phyloP scores from a whole-genome alignment of 2,329 filamentous ascomycete genomes.

The Aspergillus felis region DNA sequence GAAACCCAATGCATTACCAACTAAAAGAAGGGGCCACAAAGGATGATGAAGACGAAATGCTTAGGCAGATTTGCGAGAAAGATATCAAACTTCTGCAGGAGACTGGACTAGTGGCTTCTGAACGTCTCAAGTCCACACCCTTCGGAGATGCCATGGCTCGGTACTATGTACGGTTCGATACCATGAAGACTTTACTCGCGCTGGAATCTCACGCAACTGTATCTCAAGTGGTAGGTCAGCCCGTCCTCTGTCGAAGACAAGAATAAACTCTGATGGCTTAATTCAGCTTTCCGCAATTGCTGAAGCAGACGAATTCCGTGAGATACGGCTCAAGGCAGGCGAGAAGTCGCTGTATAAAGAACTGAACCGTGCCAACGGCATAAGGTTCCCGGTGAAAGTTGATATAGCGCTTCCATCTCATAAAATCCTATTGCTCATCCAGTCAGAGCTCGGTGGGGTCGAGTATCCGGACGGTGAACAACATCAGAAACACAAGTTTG shows the following conservation, averaged over 20 bases:
- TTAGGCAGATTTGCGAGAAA: slow-evolving; percentile 67
- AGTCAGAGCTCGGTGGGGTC: slow-evolving; percentile 65
- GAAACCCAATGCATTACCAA: slow-evolving; percentile 68
- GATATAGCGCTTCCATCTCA: slow-evolving; percentile 63
- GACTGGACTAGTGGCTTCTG: slow-evolving; percentile 51
- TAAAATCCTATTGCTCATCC: slow-evolving; percentile 75
- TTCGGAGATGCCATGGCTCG: slow-evolving; percentile 78
- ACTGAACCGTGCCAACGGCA: slow-evolving; percentile 64
- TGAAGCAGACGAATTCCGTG: slow-evolving; percentile 68
- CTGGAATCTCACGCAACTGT: slow-evolving; percentile 59
- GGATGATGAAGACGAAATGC: slow-evolving; percentile 56
- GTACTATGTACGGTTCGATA: slow-evolving; percentile 75
- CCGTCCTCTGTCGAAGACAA: neutral
- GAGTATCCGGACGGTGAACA: slow-evolving; percentile 61
- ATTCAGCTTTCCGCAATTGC: slow-evolving; percentile 61
- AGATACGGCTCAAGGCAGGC: slow-evolving; percentile 64
- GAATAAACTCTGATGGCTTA: slow-evolving; percentile 7
- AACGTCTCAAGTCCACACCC: slow-evolving; percentile 60
- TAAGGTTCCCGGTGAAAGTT: slow-evolving; percentile 68
- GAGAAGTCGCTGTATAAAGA: slow-evolving; percentile 69
- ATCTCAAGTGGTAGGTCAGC: slow-evolving; percentile 61
- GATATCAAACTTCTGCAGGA: slow-evolving; percentile 64
- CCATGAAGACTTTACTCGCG: slow-evolving; percentile 67
- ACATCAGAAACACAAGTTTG: slow-evolving; percentile 50
- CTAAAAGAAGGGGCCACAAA: slow-evolving; percentile 52